Evolutionary conservation across 2,329 filamentous ascomycete genomes (phyloP), one percentile per base, ranked within the genome.

Genomic region (Cryphonectria naterciae): DNA sequence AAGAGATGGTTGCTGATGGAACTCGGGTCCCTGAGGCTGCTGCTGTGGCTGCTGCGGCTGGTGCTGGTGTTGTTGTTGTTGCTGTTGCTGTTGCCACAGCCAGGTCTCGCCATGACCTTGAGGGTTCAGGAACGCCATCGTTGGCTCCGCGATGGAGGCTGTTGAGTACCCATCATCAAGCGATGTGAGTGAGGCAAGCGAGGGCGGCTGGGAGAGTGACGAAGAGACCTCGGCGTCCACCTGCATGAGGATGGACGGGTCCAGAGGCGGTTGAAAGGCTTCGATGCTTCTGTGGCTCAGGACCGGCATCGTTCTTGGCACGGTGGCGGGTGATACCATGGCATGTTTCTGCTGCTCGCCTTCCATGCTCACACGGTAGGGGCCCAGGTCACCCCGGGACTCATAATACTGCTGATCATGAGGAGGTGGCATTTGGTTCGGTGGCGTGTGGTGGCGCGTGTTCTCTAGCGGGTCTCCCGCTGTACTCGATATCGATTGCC

Each of bases 151-250:
- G 19, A 32, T 19, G 17, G 73, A 72, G 25, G 56, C 65, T 17
- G 63, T 67, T 2, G 74, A 74, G 25, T 32, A 62, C 19, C 69
- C 67, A 46, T 70, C 67, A 28, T 69, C 62, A 15, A 49, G 41
- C 7, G 67, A 67, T 17, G 69, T 60, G 19, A 72, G 28, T 3
- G 65, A 70, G 2, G 68, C 43, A 15, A 70, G 32, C 5, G 65
- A 70, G 1, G 70, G 65, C 28, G 68, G 61, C 32, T 70, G 69
- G 22, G 65, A 70, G 3, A 66, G 56, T 6, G 68, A 67, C 2
- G 68, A 46, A 1, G 69, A 52, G 35, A 62, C 35, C 17, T 69
- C 65, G 28, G 65, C 28, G 8, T 71, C 69, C 25, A 49, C 46
- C 46, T 49, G 46, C 19, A 41, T 37, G 25, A 63, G 37, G 32